phyloP scores from a whole-genome alignment of 164 flowering plant genomes.

The Piper longum region DNA sequence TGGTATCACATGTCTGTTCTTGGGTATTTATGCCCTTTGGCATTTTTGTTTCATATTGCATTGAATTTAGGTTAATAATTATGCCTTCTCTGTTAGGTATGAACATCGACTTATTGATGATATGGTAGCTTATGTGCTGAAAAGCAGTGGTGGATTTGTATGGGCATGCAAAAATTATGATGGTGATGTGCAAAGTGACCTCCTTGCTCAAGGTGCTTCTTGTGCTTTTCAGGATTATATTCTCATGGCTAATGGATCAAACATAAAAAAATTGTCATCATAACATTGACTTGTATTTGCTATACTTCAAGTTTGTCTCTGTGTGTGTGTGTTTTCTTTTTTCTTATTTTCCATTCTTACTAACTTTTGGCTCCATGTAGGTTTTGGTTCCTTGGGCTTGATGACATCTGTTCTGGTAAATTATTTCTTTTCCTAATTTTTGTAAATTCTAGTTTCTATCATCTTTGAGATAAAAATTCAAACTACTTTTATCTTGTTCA shows the following conservation, averaged over 20 bases:
- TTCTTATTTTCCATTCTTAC: not conserved
- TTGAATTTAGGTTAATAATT: not conserved
- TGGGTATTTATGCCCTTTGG: not conserved
- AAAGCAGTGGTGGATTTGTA: slow-evolving; percentile 96
- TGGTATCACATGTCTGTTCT: not conserved
- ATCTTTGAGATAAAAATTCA: not conserved
- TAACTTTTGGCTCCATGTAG: slow-evolving; percentile 28
- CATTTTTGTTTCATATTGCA: not conserved
- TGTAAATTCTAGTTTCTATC: not conserved
- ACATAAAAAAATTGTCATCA: not conserved
- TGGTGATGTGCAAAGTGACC: slow-evolving; percentile 99
- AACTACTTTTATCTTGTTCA: not conserved
- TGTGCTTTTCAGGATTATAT: not conserved
- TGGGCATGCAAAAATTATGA: slow-evolving; percentile 99
- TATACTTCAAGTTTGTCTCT: not conserved
- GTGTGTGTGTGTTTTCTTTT: not conserved
- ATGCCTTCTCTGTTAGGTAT: slow-evolving; percentile 42
- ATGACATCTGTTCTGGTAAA: slow-evolving; percentile 91
- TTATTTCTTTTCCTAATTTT: slow-evolving; percentile 5
- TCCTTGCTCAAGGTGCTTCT: slow-evolving; percentile 88
- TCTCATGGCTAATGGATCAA: not conserved
- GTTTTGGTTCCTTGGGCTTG: slow-evolving; percentile 92
- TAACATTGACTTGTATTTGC: not conserved
- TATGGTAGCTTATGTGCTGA: slow-evolving; percentile 96
- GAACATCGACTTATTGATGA: slow-evolving; percentile 98